Evolutionary conservation across 1,284 basidiomycete species (phyloP), one percentile per base, ranked within the genome.

Genomic region (Pascua guehoae): DNA sequence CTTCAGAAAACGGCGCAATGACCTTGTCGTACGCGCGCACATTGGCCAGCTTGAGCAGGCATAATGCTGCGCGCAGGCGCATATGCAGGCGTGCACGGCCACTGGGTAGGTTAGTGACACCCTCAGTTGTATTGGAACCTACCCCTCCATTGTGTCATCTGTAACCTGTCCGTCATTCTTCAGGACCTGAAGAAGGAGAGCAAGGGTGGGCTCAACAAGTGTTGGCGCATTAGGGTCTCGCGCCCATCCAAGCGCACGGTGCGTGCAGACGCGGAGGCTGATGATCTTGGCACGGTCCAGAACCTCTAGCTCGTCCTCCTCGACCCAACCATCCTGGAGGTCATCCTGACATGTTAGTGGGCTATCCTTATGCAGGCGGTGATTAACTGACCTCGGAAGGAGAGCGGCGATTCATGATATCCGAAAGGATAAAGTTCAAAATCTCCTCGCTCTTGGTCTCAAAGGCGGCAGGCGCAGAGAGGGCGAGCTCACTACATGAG

Each of bases 21-120:
- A 81, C 81, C 37, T 80, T 79, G n/a, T 85, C 82, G 70, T 86
- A 94, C 0, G 69, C 71, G 16, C 82, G 79, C 12, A 86, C 79
- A 0, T 85, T 82, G 0, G 88, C 86, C 10, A 99, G 79, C 72
- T 93, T 91, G 45, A 97, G 76, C 49, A 98, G 71, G 1, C 88
- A 91, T 10, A 86, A 77, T 0, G 88, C 87, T 0, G 93, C 91
- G 66, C 89, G 86, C 36, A 96, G 76, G 16, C 94, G 84, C 76
- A 98, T 64, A 40, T 81, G 77, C 12, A 71, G 69, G 7, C 66
- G 62, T 1, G 69, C 65, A 18, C 47, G 53, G 4, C 69, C 71
- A n/a, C 73, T 75, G 53, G 39, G 12, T 48, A 24, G 36, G 45
- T 32, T 12, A 41, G 52, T 37, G 15, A n/a, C n/a, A n/a, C n/a